A percentile compares a stretch with the other conserved stretches of the same genome.
Evolutionary conservation across 805 yeast species (phyloP).

Genomic region (Zygosaccharomyces lentus): DNA sequence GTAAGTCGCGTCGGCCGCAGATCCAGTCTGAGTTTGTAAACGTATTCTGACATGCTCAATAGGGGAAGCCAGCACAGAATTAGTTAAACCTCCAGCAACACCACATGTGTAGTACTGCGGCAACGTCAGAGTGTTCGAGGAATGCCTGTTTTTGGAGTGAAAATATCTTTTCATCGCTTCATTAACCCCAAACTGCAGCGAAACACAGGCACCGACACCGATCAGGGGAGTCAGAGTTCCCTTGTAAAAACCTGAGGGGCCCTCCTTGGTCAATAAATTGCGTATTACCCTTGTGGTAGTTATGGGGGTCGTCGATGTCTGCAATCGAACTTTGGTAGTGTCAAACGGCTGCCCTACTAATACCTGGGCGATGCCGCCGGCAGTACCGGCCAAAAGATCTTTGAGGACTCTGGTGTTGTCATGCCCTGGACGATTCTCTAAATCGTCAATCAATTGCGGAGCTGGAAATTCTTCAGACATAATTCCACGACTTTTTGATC

Average conservation of each 20-base stretch:
- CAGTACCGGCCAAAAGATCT: conserved; percentile 85
- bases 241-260: conserved; percentile 80
- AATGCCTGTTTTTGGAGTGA: conserved; percentile 36
- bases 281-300: conserved; percentile 69
- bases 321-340: conserved; percentile 88
- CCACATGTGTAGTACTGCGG: conserved; percentile 79
- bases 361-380: conserved; percentile 95
- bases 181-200: conserved; percentile 92
- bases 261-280: conserved; percentile 71
- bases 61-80: conserved; percentile 85
- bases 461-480: conserved; percentile 36
- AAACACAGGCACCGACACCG: conserved; percentile 98
- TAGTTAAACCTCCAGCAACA: conserved; percentile 87
- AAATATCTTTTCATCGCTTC: conserved; percentile 88
- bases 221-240: conserved; percentile 91
- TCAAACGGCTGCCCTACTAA: conserved; percentile 95
- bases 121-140: conserved; percentile 40
- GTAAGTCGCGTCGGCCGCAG: conserved; percentile 45
- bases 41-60: conserved; percentile 94
- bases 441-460: conserved; percentile 33
- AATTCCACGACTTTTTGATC: not conserved
- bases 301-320: conserved; percentile 76
- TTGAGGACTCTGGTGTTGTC: conserved; percentile 40
- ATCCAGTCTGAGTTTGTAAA: conserved; percentile 68
- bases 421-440: conserved; percentile 18